Evolutionary conservation across 1,139 yeast genomes (phyloP).

Genomic region (Blastobotrys buckinghamii): DNA sequence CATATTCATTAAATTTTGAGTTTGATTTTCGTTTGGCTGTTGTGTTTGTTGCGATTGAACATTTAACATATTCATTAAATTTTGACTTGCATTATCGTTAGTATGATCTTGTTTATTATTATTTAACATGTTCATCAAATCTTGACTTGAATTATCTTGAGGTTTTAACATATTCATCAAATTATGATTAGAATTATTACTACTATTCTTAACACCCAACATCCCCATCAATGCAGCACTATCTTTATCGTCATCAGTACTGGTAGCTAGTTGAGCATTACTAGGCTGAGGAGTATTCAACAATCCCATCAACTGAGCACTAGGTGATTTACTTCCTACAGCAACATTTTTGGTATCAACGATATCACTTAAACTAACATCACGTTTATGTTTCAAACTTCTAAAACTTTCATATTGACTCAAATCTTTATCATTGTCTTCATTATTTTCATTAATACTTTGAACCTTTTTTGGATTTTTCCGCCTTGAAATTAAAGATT

Average conservation of each 20-base stretch:
- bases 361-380: slow-evolving; percentile 2
- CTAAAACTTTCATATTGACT: slow-evolving; percentile 1
- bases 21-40: too few relatives aligned
- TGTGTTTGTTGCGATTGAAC: too few relatives aligned
- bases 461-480: slow-evolving; percentile 3
- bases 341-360: slow-evolving; percentile 4
- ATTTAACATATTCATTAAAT: not conserved
- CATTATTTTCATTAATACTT: not conserved
- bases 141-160: not conserved
- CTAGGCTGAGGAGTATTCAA: not conserved
- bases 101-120: not conserved
- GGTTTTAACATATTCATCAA: too few relatives aligned
- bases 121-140: slow-evolving; percentile 9
- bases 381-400: not conserved
- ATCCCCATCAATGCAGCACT: slow-evolving; percentile 16
- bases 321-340: not conserved
- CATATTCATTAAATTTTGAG: not conserved
- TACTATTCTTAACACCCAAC: slow-evolving; percentile 4
- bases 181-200: too few relatives aligned
- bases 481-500: slow-evolving; percentile 25
- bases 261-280: not conserved
- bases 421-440: not conserved
- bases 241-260: not conserved
- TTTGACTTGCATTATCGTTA: not conserved
- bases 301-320: slow-evolving; percentile 7